Conservation (phyloP, 2,329 filamentous ascomycete genomes). For the Penicillium sp. region DNA sequence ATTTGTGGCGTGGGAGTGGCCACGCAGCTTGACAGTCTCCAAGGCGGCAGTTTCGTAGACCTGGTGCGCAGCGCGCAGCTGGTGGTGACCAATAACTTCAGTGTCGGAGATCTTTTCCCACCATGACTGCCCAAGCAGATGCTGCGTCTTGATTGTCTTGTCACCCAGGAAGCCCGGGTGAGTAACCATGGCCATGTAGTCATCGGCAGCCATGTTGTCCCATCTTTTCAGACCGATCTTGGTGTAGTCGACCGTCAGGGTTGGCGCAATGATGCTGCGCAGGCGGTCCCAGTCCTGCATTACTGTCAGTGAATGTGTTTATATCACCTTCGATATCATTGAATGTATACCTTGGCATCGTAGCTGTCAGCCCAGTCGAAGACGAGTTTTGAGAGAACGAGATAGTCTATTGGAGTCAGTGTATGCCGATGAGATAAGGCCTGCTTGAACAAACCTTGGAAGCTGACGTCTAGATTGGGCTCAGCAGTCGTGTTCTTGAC, state of each 20-base stretch:
- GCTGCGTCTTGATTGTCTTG: constrained; percentile 62
- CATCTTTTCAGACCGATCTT: constrained; percentile 61
- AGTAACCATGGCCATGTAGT: constrained; percentile 63
- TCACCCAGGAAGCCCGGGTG: constrained; percentile 59
- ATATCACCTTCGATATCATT: neutral
- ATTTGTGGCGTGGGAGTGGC: constrained; percentile 60
- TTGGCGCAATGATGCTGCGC: constrained; percentile 45
- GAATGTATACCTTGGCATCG: constrained; percentile 39
- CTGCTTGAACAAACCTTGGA: constrained; percentile 20
- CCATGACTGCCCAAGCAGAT: constrained; percentile 60
- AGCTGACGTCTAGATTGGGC: constrained; percentile 30
- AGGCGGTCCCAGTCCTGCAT: constrained; percentile 44
- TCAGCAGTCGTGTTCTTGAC: constrained; percentile 37
- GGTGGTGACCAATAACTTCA: constrained; percentile 61
- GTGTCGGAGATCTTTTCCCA: constrained; percentile 59
- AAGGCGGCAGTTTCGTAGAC: constrained; percentile 56
- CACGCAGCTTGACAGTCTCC: constrained; percentile 55
- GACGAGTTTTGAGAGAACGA: constrained; percentile 34
- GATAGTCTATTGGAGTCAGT: constrained; percentile 31
- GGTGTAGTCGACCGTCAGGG: constrained; percentile 63
- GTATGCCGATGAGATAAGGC: neutral
- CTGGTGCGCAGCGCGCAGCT: constrained; percentile 63
- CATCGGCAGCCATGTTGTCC: constrained; percentile 60
- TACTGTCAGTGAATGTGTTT: neutral
- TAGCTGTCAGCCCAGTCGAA: constrained; percentile 50